Percentiles rank a stretch among this genome's conserved stretches.
Evolutionary conservation across 2,329 filamentous ascomycete species (phyloP).

Genomic region (Acephala macrosclerotiorum): DNA sequence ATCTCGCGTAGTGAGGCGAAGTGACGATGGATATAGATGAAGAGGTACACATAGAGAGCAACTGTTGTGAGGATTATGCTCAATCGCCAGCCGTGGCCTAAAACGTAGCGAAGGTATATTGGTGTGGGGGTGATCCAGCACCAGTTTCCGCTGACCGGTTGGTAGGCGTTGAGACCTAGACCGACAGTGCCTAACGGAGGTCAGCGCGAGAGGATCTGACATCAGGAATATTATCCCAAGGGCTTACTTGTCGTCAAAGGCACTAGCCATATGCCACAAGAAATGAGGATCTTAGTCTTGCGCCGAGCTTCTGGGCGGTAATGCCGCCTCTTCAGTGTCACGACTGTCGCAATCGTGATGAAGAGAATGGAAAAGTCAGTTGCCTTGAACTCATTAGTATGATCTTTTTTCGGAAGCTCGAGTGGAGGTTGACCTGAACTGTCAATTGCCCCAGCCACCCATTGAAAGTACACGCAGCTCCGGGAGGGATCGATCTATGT

Average conservation of each 20-base stretch:
- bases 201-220: too few relatives aligned
- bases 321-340: constrained; percentile 48
- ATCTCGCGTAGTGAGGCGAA: constrained; percentile 23
- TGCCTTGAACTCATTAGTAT: constrained; percentile 31
- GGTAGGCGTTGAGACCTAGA: constrained; percentile 22
- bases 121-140: constrained; percentile 48
- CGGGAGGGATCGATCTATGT: constrained; percentile 30
- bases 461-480: constrained; percentile 49
- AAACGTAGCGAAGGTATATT: constrained; percentile 45
- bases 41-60: constrained; percentile 48
- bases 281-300: constrained; percentile 17
- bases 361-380: constrained; percentile 53
- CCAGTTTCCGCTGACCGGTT: constrained; percentile 50
- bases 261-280: constrained; percentile 26
- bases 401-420: not conserved
- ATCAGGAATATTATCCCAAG: not conserved
- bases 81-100: constrained; percentile 49
- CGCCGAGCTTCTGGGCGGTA: constrained; percentile 41
- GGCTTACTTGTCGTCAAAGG: constrained; percentile 26
- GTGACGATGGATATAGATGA: constrained; percentile 43
- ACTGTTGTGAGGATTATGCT: constrained; percentile 46
- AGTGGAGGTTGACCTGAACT: constrained; percentile 45
- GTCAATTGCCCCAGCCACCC: constrained; percentile 55
- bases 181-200: constrained; percentile 19
- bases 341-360: constrained; percentile 52